These are phyloP conservation scores for Zygosaccharomyces kombuchaensis DNA, from an alignment of 805 yeast species.

Conservation along the genomic window DNA sequence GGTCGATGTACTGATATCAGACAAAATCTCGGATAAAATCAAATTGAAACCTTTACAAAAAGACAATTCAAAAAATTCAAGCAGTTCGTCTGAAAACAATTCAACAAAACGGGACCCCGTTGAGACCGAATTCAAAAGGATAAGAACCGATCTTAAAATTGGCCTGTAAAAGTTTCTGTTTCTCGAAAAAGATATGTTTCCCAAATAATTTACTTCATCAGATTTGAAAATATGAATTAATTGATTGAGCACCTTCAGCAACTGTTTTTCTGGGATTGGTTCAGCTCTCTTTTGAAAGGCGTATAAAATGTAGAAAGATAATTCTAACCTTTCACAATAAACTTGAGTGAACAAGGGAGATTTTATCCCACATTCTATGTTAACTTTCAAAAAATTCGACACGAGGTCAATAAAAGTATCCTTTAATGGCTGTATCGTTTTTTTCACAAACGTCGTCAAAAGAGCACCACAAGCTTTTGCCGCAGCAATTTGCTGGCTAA, in stretches of 20 bases:
- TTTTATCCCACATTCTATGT: constrained; percentile 48
- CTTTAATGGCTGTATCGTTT: constrained; percentile 32
- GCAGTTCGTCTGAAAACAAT: constrained; percentile 47
- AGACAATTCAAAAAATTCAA: constrained; percentile 56
- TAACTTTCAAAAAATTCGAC: constrained; percentile 47
- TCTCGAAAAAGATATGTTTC: constrained; percentile 37
- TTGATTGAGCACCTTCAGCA: constrained; percentile 21
- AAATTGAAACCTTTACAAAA: constrained; percentile 63
- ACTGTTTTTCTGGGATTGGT: constrained; percentile 26
- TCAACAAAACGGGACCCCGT: constrained; percentile 41
- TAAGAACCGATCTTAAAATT: constrained; percentile 52
- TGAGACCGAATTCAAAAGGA: constrained; percentile 44
- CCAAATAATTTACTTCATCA: constrained; percentile 45
- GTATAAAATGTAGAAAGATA: constrained; percentile 50
- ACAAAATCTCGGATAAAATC: constrained; percentile 54
- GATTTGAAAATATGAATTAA: constrained; percentile 41
- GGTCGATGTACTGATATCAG: constrained; percentile 43
- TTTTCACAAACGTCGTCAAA: constrained; percentile 58
- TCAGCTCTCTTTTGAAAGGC: constrained; percentile 24
- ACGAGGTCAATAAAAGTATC: constrained; percentile 40
- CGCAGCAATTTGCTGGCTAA: constrained; percentile 61
- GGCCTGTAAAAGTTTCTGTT: constrained; percentile 50
- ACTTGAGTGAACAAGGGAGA: constrained; percentile 46
- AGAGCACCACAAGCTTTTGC: constrained; percentile 79
- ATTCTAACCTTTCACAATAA: constrained; percentile 59